phyloP scores from a whole-genome alignment of 495 filamentous ascomycete genomes.

The Parathielavia hyrcaniae region DNA sequence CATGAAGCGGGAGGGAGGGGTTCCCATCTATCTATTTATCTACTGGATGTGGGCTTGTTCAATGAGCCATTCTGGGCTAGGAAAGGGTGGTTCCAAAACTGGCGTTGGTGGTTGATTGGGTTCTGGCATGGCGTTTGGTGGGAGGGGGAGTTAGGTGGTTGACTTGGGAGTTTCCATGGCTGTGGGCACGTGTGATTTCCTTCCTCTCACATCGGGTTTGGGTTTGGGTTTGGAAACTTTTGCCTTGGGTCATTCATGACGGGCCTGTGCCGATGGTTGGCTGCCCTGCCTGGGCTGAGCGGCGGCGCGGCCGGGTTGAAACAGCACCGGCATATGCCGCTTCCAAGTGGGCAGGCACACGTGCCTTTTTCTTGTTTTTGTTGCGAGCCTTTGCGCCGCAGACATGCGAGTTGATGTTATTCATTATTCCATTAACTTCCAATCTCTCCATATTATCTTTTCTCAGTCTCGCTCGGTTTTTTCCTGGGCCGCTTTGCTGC shows the following conservation, averaged over 20 bases:
- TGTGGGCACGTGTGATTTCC: neutral
- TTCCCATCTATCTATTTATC: neutral
- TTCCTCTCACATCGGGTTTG: neutral
- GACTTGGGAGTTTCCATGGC: too few relatives aligned
- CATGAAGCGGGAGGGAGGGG: neutral
- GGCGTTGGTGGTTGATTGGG: neutral
- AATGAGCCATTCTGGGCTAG: neutral
- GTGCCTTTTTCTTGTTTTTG: too few relatives aligned
- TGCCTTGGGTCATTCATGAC: neutral
- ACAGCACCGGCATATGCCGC: constrained; percentile 8
- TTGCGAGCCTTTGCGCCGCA: neutral
- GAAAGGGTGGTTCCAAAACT: neutral
- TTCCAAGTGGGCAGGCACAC: too few relatives aligned
- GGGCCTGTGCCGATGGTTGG: neutral
- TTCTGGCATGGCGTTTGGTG: neutral
- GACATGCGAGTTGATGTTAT: too few relatives aligned
- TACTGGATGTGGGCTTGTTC: neutral
- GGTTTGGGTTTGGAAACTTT: neutral
- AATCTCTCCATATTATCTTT: neutral
- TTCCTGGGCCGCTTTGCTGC: neutral
- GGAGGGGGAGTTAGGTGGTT: too few relatives aligned
- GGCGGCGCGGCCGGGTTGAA: constrained; percentile 5
- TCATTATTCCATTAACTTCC: neutral
- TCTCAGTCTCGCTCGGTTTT: neutral
- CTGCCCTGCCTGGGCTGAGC: too few relatives aligned